These are phyloP conservation scores for Paramecium biaurelia DNA, from an alignment of 73 alveolate genomes.

Conservation along the genomic window DNA sequence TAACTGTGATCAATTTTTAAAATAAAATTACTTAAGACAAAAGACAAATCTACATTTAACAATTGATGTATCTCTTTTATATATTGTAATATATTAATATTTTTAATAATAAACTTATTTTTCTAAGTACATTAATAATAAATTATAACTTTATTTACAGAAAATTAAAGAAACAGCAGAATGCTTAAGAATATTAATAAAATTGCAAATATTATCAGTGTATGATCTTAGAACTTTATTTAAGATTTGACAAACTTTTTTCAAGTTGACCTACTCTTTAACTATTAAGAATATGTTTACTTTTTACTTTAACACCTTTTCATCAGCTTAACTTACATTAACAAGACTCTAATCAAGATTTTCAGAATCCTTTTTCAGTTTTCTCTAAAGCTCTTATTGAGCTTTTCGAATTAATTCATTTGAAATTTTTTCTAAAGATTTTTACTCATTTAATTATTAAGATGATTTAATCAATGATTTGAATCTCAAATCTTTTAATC, in stretches of 20 bases:
- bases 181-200: neutral
- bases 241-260: neutral
- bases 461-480: neutral
- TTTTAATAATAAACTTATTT: no score
- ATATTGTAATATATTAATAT: neutral
- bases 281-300: neutral
- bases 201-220: neutral
- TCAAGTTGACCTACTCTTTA: neutral
- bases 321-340: neutral
- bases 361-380: neutral
- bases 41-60: neutral
- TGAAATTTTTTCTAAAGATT: neutral
- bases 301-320: neutral
- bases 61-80: neutral
- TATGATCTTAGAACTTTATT: neutral
- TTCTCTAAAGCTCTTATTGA: conserved; percentile 1
- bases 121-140: no score
- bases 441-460: neutral
- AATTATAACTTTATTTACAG: neutral
- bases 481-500: conserved; percentile 11
- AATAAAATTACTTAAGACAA: neutral
- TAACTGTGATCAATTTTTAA: neutral
- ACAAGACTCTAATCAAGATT: neutral
- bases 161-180: neutral
- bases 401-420: conserved; percentile 16